Percentiles rank a stretch among this genome's conserved stretches.
Evolutionary conservation across 2,329 filamentous ascomycete species (phyloP).

Genomic region (Macrophomina phaseolina): DNA sequence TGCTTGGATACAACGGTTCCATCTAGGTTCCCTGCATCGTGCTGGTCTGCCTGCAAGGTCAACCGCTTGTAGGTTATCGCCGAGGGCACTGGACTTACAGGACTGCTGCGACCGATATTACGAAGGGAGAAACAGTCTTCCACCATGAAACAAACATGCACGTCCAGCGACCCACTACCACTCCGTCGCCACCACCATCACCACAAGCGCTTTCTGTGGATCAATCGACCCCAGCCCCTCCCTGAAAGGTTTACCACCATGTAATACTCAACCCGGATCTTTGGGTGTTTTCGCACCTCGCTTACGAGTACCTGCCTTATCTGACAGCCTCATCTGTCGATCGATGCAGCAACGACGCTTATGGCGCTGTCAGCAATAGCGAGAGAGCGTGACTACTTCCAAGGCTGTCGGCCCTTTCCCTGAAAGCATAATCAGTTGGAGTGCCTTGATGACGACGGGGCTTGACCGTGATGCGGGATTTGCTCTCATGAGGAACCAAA

Average conservation of each 20-base stretch:
- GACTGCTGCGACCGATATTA: neutral
- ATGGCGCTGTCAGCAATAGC: neutral
- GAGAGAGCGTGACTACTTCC: neutral
- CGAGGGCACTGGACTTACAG: conserved; percentile 4
- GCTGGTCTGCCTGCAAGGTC: conserved; percentile 9
- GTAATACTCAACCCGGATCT: neutral
- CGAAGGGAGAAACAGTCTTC: neutral
- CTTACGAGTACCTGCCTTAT: conserved; percentile 20
- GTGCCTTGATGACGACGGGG: neutral
- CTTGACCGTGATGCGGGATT: neutral
- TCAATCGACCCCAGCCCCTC: neutral
- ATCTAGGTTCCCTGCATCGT: neutral
- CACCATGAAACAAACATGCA: neutral
- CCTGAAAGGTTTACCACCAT: neutral
- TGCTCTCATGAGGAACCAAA: neutral
- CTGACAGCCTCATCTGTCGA: neutral
- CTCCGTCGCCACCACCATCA: neutral
- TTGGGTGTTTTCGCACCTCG: neutral
- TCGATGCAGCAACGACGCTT: neutral
- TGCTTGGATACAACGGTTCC: conserved; percentile 2
- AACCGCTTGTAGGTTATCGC: neutral
- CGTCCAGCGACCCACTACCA: neutral
- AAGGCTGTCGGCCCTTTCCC: neutral
- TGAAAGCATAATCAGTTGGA: neutral
- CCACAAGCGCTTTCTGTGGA: neutral